Percentiles rank a stretch among this genome's conserved stretches.
These are phyloP conservation scores for Chlamydomonas incerta DNA, from an alignment of 139 green algal species.

Conservation along the genomic window DNA sequence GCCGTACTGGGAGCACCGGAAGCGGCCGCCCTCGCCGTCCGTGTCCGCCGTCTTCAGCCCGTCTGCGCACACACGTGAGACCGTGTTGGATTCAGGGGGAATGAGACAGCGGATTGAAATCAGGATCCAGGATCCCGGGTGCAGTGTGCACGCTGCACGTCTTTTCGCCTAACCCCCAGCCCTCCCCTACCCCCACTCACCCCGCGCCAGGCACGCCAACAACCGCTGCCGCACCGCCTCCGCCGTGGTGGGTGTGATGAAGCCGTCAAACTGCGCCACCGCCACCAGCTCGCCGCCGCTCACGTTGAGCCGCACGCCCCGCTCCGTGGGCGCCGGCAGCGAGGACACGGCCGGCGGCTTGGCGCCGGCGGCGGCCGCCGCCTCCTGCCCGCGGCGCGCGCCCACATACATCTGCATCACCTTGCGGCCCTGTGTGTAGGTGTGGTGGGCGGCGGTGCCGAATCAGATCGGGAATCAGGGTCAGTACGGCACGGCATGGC, in stretches of 20 bases:
- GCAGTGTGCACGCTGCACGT: no score
- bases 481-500: no score
- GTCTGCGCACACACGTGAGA: slow-evolving; percentile 30
- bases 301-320: slow-evolving; percentile 48
- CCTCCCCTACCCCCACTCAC: slow-evolving; percentile 9
- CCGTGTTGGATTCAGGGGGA: background rate
- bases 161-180: background rate
- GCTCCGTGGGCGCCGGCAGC: slow-evolving; percentile 23
- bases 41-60: slow-evolving; percentile 58
- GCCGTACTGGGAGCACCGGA: slow-evolving; percentile 74
- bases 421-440: slow-evolving; percentile 41
- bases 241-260: slow-evolving; percentile 66
- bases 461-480: no score
- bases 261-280: slow-evolving; percentile 66
- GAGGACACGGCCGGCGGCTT: background rate
- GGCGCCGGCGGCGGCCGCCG: background rate
- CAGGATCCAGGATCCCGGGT: no score
- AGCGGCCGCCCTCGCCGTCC: slow-evolving; percentile 61
- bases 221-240: slow-evolving; percentile 48
- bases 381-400: background rate
- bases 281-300: slow-evolving; percentile 75
- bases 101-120: no score
- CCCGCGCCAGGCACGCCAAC: slow-evolving; percentile 43
- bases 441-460: no score
- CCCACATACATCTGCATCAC: slow-evolving; percentile 58